Conservation (phyloP, 108 stramenopile species). For the Skeletonema grethae region DNA sequence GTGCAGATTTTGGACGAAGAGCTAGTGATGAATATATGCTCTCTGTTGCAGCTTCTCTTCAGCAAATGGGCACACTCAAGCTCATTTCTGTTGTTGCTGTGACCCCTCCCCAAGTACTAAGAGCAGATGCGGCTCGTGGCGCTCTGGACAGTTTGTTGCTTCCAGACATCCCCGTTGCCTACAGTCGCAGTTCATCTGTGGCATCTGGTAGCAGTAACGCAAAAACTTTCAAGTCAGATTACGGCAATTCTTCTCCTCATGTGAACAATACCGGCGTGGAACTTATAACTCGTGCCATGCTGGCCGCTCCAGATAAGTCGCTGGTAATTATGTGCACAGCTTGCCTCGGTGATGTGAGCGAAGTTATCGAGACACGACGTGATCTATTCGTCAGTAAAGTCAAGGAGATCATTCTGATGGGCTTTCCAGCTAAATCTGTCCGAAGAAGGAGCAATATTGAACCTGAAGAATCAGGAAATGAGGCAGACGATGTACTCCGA, state of each 20-base stretch:
- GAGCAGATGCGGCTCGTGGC: conserved; percentile 33
- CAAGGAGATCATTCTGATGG: conserved; percentile 42
- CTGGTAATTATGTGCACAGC: conserved; percentile 30
- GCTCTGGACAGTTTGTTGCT: conserved; percentile 35
- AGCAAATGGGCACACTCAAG: conserved; percentile 39
- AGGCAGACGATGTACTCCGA: conserved; percentile 9
- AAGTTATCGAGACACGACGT: conserved; percentile 31
- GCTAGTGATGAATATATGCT: conserved; percentile 36
- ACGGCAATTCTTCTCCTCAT: conserved; percentile 27
- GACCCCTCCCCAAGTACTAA: conserved; percentile 18
- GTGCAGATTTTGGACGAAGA: conserved; percentile 34
- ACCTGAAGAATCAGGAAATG: conserved; percentile 19
- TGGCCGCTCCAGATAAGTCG: conserved; percentile 33
- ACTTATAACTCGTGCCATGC: conserved; percentile 25
- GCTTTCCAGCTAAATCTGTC: conserved; percentile 26
- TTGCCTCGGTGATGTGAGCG: conserved; percentile 28
- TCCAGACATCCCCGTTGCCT: conserved; percentile 38
- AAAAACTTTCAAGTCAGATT: conserved; percentile 14
- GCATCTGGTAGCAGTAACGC: background rate
- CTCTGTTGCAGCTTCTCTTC: conserved; percentile 26
- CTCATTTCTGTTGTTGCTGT: conserved; percentile 31
- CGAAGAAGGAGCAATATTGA: conserved; percentile 26
- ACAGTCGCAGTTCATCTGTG: conserved; percentile 1
- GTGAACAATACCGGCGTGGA: conserved; percentile 30
- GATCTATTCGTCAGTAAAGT: conserved; percentile 36